Evolutionary conservation across 345 rosid genomes (phyloP), one percentile per base, ranked within the genome.

Genomic region (Populus euphratica): DNA sequence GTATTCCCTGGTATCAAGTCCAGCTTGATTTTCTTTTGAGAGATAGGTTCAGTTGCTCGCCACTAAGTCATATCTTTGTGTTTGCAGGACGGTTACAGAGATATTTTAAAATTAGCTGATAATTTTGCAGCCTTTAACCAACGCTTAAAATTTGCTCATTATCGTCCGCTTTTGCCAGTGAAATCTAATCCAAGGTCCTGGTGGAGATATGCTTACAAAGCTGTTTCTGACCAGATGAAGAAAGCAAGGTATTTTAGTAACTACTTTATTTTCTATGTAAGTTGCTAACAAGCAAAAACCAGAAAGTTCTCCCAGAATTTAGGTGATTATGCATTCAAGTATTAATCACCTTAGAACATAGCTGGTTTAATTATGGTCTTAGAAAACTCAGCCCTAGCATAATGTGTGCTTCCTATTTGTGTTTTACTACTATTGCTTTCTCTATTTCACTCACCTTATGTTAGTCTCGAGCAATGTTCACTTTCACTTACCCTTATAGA

Each of bases 131-230:
- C 94, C 41, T 96, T 93, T 83, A 96, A 90, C 71, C 92, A 89
- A 85, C 94, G 98, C 41, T 84, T 96, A 73, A 96, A 90, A 77
- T 90, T 86, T 81, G 98, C 97, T 31, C 98, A 96, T 84, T 91
- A 89, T 76, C 96, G 98, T 61, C 99, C 99, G 47, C 81, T 81
- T 77, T 93, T 88, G 77, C 76, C 95, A 13, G 86, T 92, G 77
- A 93, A 88, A 86, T 84, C 84, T 25, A 87, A 86, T 77, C 91
- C 98, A 61, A 89, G 88, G 83, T 87, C 92, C 66, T 96, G 99
- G 99, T 96, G 99, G 99, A 93, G 86, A 83, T 96, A 93, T 85
- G 98, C 97, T 41, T 91, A 73, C 76, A 90, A 81, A 87, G 94
- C 85, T 83, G 89, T 92, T 87, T 93, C 94, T 73, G 94, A 90